Evolutionary conservation across 345 rosid species (phyloP).

Genomic region (Dipteronia sinensis): DNA sequence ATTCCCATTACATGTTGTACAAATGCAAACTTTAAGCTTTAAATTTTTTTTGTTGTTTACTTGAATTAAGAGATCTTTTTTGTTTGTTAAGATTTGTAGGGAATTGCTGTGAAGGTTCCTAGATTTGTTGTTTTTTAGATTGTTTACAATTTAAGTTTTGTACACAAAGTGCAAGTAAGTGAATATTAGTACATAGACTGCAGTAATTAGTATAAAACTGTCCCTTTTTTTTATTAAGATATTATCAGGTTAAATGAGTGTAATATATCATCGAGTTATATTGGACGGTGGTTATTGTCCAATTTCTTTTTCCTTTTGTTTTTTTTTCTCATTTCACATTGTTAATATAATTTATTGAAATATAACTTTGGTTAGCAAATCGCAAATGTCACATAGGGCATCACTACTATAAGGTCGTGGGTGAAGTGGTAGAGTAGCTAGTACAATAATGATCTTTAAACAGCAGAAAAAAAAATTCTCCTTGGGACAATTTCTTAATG

Average conservation of each 20-base stretch:
- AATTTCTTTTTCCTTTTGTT: no score
- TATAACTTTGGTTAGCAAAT: neutral
- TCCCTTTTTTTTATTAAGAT: neutral
- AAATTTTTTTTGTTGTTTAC: neutral
- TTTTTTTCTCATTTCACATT: no score
- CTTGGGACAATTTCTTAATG: no score
- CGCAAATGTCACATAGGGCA: neutral
- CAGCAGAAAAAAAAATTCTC: no score
- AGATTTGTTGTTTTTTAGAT: constrained; percentile 13
- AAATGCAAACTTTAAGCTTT: neutral
- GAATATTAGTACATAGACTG: neutral
- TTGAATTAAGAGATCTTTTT: neutral
- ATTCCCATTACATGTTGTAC: neutral
- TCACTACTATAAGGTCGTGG: neutral
- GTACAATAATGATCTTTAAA: neutral
- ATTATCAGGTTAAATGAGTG: no score
- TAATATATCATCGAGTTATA: no score
- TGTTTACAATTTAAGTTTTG: neutral
- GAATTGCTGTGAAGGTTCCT: constrained; percentile 22
- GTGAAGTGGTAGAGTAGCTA: neutral
- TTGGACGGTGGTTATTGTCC: no score
- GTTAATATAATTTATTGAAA: neutral
- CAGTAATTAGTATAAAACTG: neutral
- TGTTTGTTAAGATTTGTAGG: neutral
- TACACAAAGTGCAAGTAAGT: neutral